phyloP scores from a whole-genome alignment of 129 eudicot species.

The Tanacetum coccineum region DNA sequence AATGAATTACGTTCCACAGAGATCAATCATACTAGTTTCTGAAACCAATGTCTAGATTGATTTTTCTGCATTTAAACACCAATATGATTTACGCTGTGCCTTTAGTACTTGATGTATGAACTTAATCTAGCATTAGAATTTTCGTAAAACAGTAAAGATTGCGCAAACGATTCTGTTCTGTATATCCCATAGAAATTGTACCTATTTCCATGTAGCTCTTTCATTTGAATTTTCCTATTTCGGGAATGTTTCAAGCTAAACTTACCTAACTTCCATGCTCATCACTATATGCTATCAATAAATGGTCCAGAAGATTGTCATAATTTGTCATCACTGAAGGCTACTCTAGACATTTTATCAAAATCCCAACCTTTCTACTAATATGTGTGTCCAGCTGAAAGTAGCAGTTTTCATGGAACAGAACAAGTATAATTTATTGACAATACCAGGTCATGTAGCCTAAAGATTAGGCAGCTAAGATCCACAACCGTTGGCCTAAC shows the following conservation, averaged over 20 bases:
- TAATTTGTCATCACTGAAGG: neutral
- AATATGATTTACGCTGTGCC: neutral
- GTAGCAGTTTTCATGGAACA: neutral
- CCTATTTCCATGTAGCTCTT: constrained; percentile 13
- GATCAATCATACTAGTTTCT: constrained; percentile 12
- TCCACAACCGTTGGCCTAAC: neutral
- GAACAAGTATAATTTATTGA: neutral
- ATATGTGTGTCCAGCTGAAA: neutral
- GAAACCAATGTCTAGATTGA: neutral
- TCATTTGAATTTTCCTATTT: neutral
- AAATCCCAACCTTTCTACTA: neutral
- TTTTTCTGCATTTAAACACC: neutral
- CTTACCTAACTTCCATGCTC: neutral
- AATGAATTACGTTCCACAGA: neutral
- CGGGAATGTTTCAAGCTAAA: constrained; percentile 5
- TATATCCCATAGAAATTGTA: neutral
- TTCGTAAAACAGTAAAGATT: neutral
- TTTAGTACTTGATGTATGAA: constrained; percentile 1
- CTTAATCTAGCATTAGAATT: neutral
- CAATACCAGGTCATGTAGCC: no score
- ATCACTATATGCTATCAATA: constrained; percentile 1
- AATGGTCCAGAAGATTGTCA: neutral
- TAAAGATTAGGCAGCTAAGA: neutral
- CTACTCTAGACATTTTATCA: constrained; percentile 7
- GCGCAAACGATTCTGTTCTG: neutral